Evolutionary conservation across 1,284 basidiomycete genomes (phyloP), one percentile per base, ranked within the genome.

Genomic region (Apiotrichum gamsii): DNA sequence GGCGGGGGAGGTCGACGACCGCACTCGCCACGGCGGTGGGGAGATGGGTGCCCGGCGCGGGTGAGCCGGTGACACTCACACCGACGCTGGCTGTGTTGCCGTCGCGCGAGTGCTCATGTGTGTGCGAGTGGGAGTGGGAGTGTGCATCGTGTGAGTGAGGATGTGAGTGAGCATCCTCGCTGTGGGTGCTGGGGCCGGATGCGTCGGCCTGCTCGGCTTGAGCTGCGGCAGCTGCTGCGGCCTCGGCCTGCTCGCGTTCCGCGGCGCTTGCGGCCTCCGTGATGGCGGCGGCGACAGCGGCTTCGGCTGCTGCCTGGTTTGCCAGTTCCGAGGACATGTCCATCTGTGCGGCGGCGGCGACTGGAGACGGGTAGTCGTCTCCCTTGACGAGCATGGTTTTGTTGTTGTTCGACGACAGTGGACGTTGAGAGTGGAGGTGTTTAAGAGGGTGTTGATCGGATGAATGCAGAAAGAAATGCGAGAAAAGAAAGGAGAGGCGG

Each of bases 271-370:
- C 48, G 13, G 42, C 46, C 39, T 40, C 30, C 3, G 29, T 36
- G 14, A 51, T 47, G 19, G 60, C 57, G 5, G 52, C 52, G 1
- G 60, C 59, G 23, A 60, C 59, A 21, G 61, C 52, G 8, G 62
- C 64, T 43, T 65, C 60, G 11, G 61, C 64, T 2, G 64, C 63
- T 5, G 62, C 64, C 43, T 65, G 62, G 44, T 64, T 61, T 10
- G 55, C 65, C 3, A 65, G 52, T 43, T 65, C 63, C 16, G 51
- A 47, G 23, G 60, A 56, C 55, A 66, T 61, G 50, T 64, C 64
- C 50, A 52, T 58, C 35, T 46, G 45, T 23, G 41, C 54, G 25
- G 11, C 19, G 44, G 40, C 18, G 55, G 30, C n/a, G 47, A 48
- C 36, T 3, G 38, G 45, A 16, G 56, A 38, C 10, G 44, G 31